phyloP scores from a whole-genome alignment of 2,329 filamentous ascomycete species.

The Fusarium virguliforme region DNA sequence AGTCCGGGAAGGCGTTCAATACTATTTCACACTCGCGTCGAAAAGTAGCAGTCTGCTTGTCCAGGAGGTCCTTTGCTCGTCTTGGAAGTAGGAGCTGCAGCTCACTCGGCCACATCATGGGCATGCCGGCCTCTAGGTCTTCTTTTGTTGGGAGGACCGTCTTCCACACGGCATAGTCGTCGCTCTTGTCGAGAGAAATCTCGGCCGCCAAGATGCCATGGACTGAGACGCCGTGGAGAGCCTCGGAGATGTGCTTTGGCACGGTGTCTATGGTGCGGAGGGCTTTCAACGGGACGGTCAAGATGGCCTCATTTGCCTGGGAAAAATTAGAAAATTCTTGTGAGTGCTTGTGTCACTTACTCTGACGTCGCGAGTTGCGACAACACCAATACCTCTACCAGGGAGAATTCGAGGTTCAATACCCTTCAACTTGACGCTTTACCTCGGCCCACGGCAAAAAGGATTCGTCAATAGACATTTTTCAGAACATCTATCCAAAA shows the following conservation, averaged over 20 bases:
- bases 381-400: constrained; percentile 83
- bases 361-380: constrained; percentile 77
- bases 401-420: constrained; percentile 77
- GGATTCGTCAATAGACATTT: constrained; percentile 46
- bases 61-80: constrained; percentile 63
- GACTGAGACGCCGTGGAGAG: constrained; percentile 72
- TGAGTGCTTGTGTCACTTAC: constrained; percentile 59
- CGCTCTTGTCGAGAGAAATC: constrained; percentile 69
- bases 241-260: constrained; percentile 67
- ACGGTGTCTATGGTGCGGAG: constrained; percentile 77
- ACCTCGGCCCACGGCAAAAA: constrained; percentile 78
- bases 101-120: constrained; percentile 63
- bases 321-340: constrained; percentile 14
- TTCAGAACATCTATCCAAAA: neutral
- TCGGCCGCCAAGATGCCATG: constrained; percentile 82
- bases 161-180: constrained; percentile 72
- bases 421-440: constrained; percentile 64
- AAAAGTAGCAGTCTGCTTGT: constrained; percentile 66
- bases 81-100: constrained; percentile 66
- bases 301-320: constrained; percentile 68
- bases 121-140: constrained; percentile 67
- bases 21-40: constrained; percentile 59
- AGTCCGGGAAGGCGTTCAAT: constrained; percentile 49
- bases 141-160: constrained; percentile 75
- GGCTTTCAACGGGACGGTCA: constrained; percentile 75